phyloP scores from a whole-genome alignment of 2,329 filamentous ascomycete genomes.

The Pseudogymnoascus sp. region DNA sequence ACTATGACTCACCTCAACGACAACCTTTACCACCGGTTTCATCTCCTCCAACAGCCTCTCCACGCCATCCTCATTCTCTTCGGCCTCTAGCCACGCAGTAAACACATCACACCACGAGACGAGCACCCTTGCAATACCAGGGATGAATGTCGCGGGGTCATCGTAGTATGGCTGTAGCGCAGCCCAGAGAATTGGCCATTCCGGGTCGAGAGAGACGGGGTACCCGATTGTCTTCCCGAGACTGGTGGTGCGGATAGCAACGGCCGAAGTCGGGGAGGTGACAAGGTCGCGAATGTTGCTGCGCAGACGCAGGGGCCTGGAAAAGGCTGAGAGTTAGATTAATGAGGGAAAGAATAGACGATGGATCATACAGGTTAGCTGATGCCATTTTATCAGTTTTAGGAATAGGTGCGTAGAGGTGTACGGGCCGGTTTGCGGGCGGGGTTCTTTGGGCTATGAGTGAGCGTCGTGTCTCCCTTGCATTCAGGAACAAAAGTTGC shows the following conservation, averaged over 20 bases:
- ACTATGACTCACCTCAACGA: conserved; percentile 27
- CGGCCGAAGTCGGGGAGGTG: conserved; percentile 11
- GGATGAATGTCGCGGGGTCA: conserved; percentile 34
- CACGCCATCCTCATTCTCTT: conserved; percentile 33
- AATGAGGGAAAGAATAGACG: background rate
- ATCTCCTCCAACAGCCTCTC: conserved; percentile 34
- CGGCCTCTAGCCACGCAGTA: conserved; percentile 34
- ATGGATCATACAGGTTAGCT: background rate
- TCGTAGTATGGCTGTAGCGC: conserved; percentile 32
- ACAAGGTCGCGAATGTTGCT: conserved; percentile 17
- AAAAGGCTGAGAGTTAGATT: background rate
- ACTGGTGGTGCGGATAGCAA: conserved; percentile 9
- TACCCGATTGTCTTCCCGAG: conserved; percentile 31
- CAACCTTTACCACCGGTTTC: conserved; percentile 15
- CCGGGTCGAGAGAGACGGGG: conserved; percentile 31
- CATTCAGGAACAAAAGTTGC: background rate
- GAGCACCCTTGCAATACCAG: conserved; percentile 30
- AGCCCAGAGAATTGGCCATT: conserved; percentile 36
- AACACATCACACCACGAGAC: conserved; percentile 34
- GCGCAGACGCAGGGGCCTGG: conserved; percentile 16
- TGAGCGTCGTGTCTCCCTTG: background rate
- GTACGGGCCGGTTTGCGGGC: background rate
- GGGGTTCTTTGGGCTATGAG: background rate
- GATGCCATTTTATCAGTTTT: background rate
- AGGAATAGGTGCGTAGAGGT: background rate